These are phyloP conservation scores for Saccharomycopsis selenospora DNA, from an alignment of 805 yeast genomes.

Conservation along the genomic window DNA sequence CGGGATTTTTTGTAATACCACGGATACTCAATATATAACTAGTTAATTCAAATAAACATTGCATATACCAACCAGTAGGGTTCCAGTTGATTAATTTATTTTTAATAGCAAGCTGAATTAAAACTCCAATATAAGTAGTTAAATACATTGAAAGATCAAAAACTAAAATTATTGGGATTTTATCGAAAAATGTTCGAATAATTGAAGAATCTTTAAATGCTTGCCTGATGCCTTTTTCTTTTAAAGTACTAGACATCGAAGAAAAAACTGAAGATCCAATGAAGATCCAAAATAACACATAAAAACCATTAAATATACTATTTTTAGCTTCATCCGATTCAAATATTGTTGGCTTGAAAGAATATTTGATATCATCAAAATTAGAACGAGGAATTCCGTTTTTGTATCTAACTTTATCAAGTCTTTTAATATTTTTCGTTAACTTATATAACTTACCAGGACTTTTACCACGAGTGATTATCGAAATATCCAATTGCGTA, in stretches of 20 bases:
- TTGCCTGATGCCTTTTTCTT: constrained; percentile 33
- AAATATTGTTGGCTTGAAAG: constrained; percentile 22
- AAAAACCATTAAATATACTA: constrained; percentile 64
- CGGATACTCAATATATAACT: constrained; percentile 48
- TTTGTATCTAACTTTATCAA: constrained; percentile 15
- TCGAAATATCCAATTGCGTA: background rate
- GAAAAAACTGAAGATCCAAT: constrained; percentile 49
- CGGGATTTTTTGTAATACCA: constrained; percentile 42
- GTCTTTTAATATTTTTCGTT: background rate
- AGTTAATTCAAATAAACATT: constrained; percentile 47
- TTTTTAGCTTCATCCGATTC: constrained; percentile 22
- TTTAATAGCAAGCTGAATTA: constrained; percentile 50
- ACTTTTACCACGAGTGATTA: background rate
- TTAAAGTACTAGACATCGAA: constrained; percentile 46
- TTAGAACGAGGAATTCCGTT: constrained; percentile 26
- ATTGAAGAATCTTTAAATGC: constrained; percentile 41
- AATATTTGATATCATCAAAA: constrained; percentile 25
- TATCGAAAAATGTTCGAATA: constrained; percentile 48
- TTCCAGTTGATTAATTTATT: constrained; percentile 50
- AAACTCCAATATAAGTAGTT: constrained; percentile 51
- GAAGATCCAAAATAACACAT: constrained; percentile 70
- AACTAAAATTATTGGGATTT: constrained; percentile 58
- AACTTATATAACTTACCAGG: constrained; percentile 2
- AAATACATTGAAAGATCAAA: constrained; percentile 74
- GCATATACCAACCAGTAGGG: constrained; percentile 54